Conservation (phyloP, 148 eudicot species). For the Polygonum aviculare region DNA sequence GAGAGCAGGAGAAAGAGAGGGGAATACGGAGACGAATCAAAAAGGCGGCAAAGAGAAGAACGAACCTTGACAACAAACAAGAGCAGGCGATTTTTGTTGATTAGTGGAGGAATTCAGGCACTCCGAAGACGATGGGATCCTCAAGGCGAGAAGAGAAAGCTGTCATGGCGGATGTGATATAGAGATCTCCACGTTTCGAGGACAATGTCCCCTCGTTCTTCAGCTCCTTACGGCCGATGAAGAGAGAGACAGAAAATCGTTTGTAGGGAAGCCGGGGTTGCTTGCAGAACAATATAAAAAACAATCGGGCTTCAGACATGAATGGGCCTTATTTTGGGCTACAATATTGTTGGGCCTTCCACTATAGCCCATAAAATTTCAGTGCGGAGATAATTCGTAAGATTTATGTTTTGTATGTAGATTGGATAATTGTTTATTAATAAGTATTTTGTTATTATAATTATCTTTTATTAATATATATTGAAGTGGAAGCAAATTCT, state of each 20-base stretch:
- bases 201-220: slow-evolving; percentile 8
- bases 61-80: neutral
- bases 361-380: neutral
- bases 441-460: too few relatives aligned
- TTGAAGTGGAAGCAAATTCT: too few relatives aligned
- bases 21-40: neutral
- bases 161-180: neutral
- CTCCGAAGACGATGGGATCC: neutral
- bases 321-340: neutral
- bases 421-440: too few relatives aligned
- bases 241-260: neutral
- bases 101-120: neutral
- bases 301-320: neutral
- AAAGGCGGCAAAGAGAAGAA: slow-evolving; percentile 6
- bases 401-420: too few relatives aligned
- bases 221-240: slow-evolving; percentile 8
- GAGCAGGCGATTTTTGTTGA: neutral
- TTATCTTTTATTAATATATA: too few relatives aligned
- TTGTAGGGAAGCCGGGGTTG: neutral
- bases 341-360: neutral
- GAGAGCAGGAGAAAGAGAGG: neutral
- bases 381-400: neutral
- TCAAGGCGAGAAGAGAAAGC: neutral
- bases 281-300: neutral
- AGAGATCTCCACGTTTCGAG: slow-evolving; percentile 11